Evolutionary conservation across 768 basidiomycete genomes (phyloP).

Genomic region (Trametopsis cervina): DNA sequence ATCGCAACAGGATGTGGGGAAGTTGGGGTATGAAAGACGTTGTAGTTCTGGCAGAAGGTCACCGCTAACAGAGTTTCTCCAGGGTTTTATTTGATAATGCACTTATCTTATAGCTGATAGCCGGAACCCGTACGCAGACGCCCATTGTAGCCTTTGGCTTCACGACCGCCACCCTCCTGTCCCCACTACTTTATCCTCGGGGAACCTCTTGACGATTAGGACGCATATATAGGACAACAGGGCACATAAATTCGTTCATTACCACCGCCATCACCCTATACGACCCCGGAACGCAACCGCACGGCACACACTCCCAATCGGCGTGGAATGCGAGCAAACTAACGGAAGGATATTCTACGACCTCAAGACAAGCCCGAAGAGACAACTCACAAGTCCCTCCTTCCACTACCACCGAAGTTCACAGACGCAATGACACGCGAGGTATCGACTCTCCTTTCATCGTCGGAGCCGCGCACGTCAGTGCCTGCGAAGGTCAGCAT

Average conservation of each 20-base stretch:
- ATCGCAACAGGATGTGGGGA: background rate
- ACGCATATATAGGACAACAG: background rate
- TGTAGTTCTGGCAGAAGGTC: background rate
- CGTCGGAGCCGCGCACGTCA: constrained; percentile 16
- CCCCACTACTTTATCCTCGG: background rate
- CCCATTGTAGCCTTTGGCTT: background rate
- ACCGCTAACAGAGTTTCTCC: too few species aligned
- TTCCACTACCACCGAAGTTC: background rate
- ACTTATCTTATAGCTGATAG: background rate
- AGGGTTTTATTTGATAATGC: too few species aligned
- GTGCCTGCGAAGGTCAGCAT: constrained; percentile 37
- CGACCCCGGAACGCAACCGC: background rate
- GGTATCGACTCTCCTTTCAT: constrained; percentile 17
- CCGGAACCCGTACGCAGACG: background rate
- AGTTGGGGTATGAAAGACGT: background rate
- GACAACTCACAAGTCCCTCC: background rate
- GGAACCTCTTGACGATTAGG: background rate
- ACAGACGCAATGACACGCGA: constrained; percentile 17
- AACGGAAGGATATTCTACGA: background rate
- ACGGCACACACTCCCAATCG: background rate
- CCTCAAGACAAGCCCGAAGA: background rate
- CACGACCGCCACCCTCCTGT: background rate
- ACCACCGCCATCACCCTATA: background rate
- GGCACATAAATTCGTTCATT: background rate
- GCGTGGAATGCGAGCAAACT: background rate